Base-by-base conservation (phyloP, 2,329 filamentous ascomycete species). In the Aspergillus piperis region DNA sequence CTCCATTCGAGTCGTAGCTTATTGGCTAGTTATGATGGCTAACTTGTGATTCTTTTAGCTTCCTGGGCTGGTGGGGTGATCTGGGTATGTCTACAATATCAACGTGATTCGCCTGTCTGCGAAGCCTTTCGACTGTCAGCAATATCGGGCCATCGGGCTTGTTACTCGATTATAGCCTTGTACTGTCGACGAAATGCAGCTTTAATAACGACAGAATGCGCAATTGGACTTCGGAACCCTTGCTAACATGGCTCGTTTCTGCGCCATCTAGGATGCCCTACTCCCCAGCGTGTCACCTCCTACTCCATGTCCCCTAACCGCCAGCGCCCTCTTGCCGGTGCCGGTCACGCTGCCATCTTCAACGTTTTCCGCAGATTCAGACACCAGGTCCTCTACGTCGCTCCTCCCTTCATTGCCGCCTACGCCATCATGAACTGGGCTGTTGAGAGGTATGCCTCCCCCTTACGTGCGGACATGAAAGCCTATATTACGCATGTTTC, bases 391-490 rank as follows among this genome's bases (percentile, higher is more conserved):
- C 87, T 98, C 70, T 99, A 93, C 86, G 88, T 93, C 79, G 85
- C 88, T 25, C 90, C 95, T 62, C 90, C 93, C 41, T 81, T 96
- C 70, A 71, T 95, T 66, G 78, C 84, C 68, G 92, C 86, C 68
- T 99, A 98, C 83, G 87, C 88, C 75, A 75, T 87, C 68, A 90
- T 98, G 89, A 81, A 90, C 76, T 99, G 95, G 95, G 94, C 95
- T 68, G 89, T 86, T 73, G 88, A 96, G 81, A 87, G 88, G 95
- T 98, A 86, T 71, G 88, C 81, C 54, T 44, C 54, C 38, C 50
- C 54, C 38, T 21, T 15, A 21, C 30, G 10, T 8, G 8, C 10
- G 13, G 15, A 44, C 49, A 38, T 13, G 8, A 5, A 51, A 15
- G 5, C n/a, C 19, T 5, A 23, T 13, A 19, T 11, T 11, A 23